These are phyloP conservation scores for Penicillium fuscoglaucum DNA, from an alignment of 2,329 filamentous ascomycete genomes.

Conservation along the genomic window DNA sequence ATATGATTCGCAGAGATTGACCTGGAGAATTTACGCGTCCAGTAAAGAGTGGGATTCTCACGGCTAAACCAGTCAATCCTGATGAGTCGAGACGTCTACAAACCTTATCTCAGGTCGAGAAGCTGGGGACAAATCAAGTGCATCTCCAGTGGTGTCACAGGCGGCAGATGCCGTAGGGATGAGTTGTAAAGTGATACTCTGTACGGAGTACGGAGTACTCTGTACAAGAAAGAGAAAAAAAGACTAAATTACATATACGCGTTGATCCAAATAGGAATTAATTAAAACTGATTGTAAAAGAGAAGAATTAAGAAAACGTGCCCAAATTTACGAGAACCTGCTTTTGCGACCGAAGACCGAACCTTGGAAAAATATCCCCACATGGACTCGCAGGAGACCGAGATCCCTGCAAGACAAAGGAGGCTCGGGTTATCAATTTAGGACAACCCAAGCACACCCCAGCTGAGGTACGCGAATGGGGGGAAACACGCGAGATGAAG, in stretches of 20 bases:
- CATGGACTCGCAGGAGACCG: conserved; percentile 19
- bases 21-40: neutral
- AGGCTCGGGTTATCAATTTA: conserved; percentile 20
- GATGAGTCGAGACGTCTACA: conserved; percentile 6
- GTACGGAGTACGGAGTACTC: neutral
- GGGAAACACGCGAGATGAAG: conserved; percentile 19
- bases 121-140: conserved; percentile 13
- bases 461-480: conserved; percentile 22
- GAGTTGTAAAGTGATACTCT: conserved; percentile 10
- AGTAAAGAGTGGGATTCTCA: neutral
- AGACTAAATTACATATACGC: neutral
- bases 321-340: conserved; percentile 21
- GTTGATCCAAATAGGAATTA: neutral
- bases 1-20: neutral
- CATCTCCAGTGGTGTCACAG: conserved; percentile 16
- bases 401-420: conserved; percentile 24
- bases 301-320: conserved; percentile 18
- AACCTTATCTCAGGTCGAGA: conserved; percentile 10
- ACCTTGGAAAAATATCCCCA: conserved; percentile 17
- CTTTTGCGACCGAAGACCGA: conserved; percentile 19
- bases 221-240: neutral
- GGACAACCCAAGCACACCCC: neutral
- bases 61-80: conserved; percentile 1
- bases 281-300: conserved; percentile 4
- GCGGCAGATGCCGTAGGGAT: conserved; percentile 7